Evolutionary conservation across 768 basidiomycete species (phyloP).

Genomic region (Flagelloscypha sp.): DNA sequence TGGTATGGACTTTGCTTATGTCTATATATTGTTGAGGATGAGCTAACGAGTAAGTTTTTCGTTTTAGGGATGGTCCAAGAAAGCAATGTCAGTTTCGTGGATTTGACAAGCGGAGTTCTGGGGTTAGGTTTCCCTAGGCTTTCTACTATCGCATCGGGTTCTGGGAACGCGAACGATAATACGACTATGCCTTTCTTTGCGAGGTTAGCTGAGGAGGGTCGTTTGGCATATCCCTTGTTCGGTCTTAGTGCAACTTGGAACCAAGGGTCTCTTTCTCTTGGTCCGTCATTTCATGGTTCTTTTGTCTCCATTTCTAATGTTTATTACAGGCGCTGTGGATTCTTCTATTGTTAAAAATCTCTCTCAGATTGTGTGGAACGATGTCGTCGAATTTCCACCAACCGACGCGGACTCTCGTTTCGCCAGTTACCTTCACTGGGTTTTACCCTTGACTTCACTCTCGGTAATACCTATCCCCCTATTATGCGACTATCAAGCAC

Average conservation of each 20-base stretch:
- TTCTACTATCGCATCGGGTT: slow-evolving; percentile 60
- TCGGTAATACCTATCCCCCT: slow-evolving; percentile 29
- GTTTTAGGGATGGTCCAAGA: slow-evolving; percentile 48
- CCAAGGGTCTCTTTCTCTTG: slow-evolving; percentile 58
- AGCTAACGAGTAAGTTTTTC: neutral
- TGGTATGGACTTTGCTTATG: slow-evolving; percentile 34
- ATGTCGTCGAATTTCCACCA: slow-evolving; percentile 67
- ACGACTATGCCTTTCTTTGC: slow-evolving; percentile 63
- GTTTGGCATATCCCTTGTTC: slow-evolving; percentile 68
- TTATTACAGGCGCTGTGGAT: slow-evolving; percentile 66
- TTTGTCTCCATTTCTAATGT: slow-evolving; percentile 4
- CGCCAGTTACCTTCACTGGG: slow-evolving; percentile 74
- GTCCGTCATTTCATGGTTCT: slow-evolving; percentile 23
- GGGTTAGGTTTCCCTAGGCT: slow-evolving; percentile 73
- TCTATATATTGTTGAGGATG: neutral
- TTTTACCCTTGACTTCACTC: slow-evolving; percentile 49
- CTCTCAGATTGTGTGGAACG: slow-evolving; percentile 61
- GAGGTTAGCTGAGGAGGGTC: slow-evolving; percentile 51
- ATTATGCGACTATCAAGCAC: neutral
- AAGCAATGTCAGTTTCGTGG: slow-evolving; percentile 53
- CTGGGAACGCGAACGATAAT: too few relatives aligned
- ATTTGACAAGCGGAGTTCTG: slow-evolving; percentile 62
- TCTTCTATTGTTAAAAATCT: slow-evolving; percentile 54
- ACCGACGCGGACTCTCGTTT: slow-evolving; percentile 45
- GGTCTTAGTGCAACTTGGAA: slow-evolving; percentile 60